A percentile compares a stretch with the other conserved stretches of the same genome.
These are phyloP conservation scores for Scleromitrula shiraiana DNA, from an alignment of 2,329 filamentous ascomycete species.

Conservation along the genomic window DNA sequence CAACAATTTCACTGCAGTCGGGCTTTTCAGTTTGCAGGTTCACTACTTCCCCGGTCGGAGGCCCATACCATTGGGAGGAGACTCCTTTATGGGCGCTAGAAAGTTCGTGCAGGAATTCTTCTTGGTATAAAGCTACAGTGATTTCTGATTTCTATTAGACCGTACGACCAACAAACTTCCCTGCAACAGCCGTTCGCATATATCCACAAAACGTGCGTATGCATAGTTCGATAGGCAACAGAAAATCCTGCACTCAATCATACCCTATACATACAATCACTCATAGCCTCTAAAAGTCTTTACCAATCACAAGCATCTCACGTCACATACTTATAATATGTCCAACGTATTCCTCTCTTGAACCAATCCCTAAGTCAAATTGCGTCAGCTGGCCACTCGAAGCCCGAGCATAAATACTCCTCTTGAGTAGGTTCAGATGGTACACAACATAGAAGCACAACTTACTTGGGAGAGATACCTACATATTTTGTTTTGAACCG, in stretches of 20 bases:
- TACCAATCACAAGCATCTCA: conserved; percentile 9
- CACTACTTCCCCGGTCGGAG: conserved; percentile 9
- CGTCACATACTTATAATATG: conserved; percentile 9
- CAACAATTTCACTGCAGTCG: conserved; percentile 4
- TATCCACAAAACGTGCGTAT: conserved; percentile 2
- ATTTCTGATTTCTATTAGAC: conserved; percentile 5
- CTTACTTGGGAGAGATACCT: conserved; percentile 8
- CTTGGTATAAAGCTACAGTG: neutral
- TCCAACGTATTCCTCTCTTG: conserved; percentile 6
- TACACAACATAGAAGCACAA: conserved; percentile 9
- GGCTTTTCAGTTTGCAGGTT: conserved; percentile 6
- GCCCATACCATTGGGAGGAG: conserved; percentile 7
- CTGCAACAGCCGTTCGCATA: conserved; percentile 6
- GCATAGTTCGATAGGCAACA: conserved; percentile 6
- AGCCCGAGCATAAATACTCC: conserved; percentile 6
- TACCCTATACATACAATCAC: too few relatives aligned
- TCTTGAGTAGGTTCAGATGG: neutral
- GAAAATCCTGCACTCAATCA: neutral
- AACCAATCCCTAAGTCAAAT: conserved; percentile 5
- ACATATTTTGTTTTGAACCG: conserved; percentile 3
- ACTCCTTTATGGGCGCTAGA: conserved; percentile 1
- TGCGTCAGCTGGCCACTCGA: conserved; percentile 8
- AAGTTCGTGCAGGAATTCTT: conserved; percentile 1
- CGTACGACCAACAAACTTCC: conserved; percentile 8
- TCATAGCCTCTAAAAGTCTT: conserved; percentile 1